phyloP scores from a whole-genome alignment of 257 asterid genomes.

The Salvia splendens region DNA sequence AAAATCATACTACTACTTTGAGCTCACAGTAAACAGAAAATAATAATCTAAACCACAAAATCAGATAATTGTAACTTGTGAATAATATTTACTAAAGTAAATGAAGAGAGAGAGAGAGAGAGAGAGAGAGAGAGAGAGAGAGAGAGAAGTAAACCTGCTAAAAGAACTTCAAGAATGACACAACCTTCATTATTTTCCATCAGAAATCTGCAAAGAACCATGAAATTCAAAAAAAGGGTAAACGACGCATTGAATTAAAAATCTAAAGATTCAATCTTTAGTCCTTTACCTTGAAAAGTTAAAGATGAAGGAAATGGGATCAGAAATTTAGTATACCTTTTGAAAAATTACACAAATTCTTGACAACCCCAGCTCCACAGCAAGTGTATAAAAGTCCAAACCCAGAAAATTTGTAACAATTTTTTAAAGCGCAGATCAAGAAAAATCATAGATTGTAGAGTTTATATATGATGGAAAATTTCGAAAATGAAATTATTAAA shows the following conservation, averaged over 20 bases:
- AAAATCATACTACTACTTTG: slow-evolving; percentile 17
- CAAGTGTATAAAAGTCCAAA: slow-evolving; percentile 23
- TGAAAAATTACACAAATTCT: slow-evolving; percentile 6
- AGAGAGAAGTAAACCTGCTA: slow-evolving; percentile 33
- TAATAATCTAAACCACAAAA: slow-evolving; percentile 3
- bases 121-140: slow-evolving; percentile 17
- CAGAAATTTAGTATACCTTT: slow-evolving; percentile 41
- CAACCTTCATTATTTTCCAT: slow-evolving; percentile 20
- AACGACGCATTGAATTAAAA: slow-evolving; percentile 36
- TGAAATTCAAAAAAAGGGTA: slow-evolving; percentile 27
- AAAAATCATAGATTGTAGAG: too few relatives aligned
- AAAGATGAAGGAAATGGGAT: slow-evolving; percentile 26
- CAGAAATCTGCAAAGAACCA: slow-evolving; percentile 41
- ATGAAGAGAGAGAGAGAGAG: slow-evolving; percentile 12
- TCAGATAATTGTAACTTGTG: slow-evolving; percentile 15
- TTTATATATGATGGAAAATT: neutral
- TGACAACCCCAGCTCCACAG: slow-evolving; percentile 17
- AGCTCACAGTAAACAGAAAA: slow-evolving; percentile 11
- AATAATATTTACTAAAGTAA: neutral
- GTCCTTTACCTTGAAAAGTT: slow-evolving; percentile 24
- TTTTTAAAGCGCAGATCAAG: slow-evolving; percentile 39
- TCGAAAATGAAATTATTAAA: slow-evolving; percentile 16
- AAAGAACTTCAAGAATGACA: slow-evolving; percentile 20
- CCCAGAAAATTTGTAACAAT: slow-evolving; percentile 28
- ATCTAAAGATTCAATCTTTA: slow-evolving; percentile 15